Evolutionary conservation across 805 yeast species (phyloP).

Genomic region (Brettanomyces custersianus): DNA sequence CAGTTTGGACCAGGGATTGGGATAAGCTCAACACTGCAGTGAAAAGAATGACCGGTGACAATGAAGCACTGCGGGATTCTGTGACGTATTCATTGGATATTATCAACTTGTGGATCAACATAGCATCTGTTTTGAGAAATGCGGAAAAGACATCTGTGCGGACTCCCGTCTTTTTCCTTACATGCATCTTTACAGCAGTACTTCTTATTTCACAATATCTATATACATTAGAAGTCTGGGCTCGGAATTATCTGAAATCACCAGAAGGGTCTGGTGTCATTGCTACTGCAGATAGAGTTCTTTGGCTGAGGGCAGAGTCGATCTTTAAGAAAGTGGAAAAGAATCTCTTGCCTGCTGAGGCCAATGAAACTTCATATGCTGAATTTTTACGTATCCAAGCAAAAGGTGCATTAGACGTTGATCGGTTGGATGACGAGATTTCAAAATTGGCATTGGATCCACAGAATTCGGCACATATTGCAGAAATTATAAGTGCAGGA

Average conservation of each 20-base stretch:
- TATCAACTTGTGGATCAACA: conserved; percentile 62
- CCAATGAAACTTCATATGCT: conserved; percentile 44
- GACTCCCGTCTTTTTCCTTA: conserved; percentile 68
- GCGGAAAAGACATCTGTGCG: conserved; percentile 59
- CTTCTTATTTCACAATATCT: conserved; percentile 57
- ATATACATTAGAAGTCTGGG: conserved; percentile 46
- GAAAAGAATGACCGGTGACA: conserved; percentile 38
- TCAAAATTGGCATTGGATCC: conserved; percentile 40
- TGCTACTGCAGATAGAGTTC: conserved; percentile 40
- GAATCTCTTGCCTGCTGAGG: conserved; percentile 42
- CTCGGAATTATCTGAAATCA: conserved; percentile 25
- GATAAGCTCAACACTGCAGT: conserved; percentile 48
- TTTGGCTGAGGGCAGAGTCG: conserved; percentile 59
- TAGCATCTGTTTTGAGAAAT: conserved; percentile 55
- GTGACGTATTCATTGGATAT: conserved; percentile 49
- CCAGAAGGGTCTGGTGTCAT: conserved; percentile 14
- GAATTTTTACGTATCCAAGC: conserved; percentile 52
- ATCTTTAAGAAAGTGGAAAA: conserved; percentile 53
- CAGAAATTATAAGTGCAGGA: conserved; percentile 37
- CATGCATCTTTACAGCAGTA: conserved; percentile 58
- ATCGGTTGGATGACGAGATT: conserved; percentile 37
- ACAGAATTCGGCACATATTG: conserved; percentile 34
- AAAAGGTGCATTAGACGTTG: conserved; percentile 49
- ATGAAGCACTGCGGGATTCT: conserved; percentile 59
- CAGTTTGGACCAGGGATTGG: conserved; percentile 64